Evolutionary conservation across 345 rosid species (phyloP).

Genomic region (Excoecaria agallocha): DNA sequence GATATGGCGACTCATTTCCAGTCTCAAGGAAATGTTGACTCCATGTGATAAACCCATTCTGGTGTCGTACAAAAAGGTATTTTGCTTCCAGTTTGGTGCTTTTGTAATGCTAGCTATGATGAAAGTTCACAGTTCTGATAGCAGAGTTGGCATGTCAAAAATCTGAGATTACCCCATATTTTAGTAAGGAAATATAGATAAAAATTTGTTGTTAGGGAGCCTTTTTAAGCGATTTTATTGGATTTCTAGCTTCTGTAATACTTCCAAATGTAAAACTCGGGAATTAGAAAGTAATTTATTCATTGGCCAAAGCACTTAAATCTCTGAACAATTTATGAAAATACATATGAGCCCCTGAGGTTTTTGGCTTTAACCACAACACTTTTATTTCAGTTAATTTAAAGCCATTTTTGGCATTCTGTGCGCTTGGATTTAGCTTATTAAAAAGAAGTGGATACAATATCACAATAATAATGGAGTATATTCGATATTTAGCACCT

Average conservation of each 20-base stretch:
- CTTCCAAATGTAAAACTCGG: slow-evolving; percentile 1
- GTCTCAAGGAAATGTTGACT: slow-evolving; percentile 52
- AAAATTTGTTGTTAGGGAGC: slow-evolving; percentile 5
- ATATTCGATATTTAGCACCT: no score
- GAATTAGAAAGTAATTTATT: not conserved
- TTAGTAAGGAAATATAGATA: slow-evolving; percentile 5
- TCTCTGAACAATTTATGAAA: no score
- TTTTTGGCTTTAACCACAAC: no score
- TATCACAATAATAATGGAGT: no score
- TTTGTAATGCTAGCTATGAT: not conserved
- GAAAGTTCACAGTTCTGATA: slow-evolving; percentile 5
- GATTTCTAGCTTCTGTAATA: not conserved
- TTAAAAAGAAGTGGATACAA: not conserved
- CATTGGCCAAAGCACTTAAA: no score
- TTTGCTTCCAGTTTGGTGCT: not conserved
- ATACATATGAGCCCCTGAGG: no score
- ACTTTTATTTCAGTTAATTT: no score
- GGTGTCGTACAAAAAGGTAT: not conserved
- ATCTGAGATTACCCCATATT: slow-evolving; percentile 2
- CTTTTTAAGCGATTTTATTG: slow-evolving; percentile 8
- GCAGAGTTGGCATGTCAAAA: slow-evolving; percentile 5
- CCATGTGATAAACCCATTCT: slow-evolving; percentile 25
- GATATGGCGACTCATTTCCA: slow-evolving; percentile 34
- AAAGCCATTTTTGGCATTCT: slow-evolving; percentile 6
- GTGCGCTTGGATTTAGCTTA: no score